A percentile compares a stretch with the other conserved stretches of the same genome.
Conservation (phyloP, 176 grass and related monocot species). For the Oryza coarctata region DNA sequence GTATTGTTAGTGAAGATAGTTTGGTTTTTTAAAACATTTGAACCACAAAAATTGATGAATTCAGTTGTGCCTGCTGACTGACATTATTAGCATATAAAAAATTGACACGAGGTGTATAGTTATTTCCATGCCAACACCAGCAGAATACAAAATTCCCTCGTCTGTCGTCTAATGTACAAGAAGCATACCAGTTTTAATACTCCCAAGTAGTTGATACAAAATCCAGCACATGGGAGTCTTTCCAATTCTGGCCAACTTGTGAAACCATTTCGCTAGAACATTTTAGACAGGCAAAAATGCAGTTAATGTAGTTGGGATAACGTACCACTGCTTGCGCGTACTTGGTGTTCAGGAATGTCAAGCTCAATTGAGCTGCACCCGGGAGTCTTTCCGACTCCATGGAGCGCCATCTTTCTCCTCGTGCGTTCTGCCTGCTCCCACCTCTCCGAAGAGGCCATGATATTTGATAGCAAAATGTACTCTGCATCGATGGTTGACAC, state of each 20-base stretch:
- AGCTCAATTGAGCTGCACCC: constrained; percentile 61
- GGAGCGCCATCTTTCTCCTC: constrained; percentile 54
- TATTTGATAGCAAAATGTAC: constrained; percentile 56
- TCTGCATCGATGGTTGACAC: constrained; percentile 43
- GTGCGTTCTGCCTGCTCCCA: constrained; percentile 60
- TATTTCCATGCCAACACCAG: background rate
- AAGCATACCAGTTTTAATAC: background rate
- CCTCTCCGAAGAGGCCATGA: constrained; percentile 60
- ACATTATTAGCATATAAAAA: background rate
- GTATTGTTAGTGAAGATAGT: background rate
- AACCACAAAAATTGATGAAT: background rate
- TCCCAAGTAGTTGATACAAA: no score
- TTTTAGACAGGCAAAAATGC: background rate
- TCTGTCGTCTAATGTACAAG: background rate
- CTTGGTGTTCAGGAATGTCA: constrained; percentile 30
- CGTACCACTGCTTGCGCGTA: constrained; percentile 3
- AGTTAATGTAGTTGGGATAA: background rate
- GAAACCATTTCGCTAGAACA: background rate
- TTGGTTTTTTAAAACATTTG: background rate
- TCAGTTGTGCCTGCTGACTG: background rate
- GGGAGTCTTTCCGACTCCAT: constrained; percentile 56
- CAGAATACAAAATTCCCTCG: background rate
- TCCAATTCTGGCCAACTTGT: background rate
- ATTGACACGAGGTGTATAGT: background rate
- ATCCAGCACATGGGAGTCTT: no score